These are phyloP conservation scores for Fusarium graminum DNA, from an alignment of 2,329 filamentous ascomycete species.

Conservation along the genomic window DNA sequence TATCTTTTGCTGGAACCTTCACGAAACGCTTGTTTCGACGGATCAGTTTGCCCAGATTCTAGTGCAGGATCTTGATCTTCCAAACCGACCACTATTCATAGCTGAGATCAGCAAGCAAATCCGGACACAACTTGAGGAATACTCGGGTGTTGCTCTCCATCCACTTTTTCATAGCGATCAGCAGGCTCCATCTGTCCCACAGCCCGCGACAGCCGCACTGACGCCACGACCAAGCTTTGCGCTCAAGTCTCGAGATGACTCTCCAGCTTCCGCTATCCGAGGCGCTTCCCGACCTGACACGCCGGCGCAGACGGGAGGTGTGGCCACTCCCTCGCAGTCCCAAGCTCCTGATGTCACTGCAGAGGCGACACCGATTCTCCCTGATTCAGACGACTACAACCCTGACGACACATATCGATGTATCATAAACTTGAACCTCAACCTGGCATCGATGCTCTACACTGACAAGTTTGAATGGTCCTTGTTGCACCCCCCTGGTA, in stretches of 20 bases:
- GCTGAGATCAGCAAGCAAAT: conserved; percentile 93
- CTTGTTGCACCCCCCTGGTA: conserved; percentile 88
- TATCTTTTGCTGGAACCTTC: conserved; percentile 97
- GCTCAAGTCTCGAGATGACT: conserved; percentile 56
- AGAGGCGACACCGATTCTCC: conserved; percentile 71
- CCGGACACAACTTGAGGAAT: conserved; percentile 93
- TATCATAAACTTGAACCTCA: conserved; percentile 90
- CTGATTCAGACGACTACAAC: conserved; percentile 80
- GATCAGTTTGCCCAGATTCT: conserved; percentile 94
- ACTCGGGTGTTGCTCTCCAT: conserved; percentile 92
- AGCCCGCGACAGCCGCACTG: conserved; percentile 34
- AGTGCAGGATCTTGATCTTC: conserved; percentile 93
- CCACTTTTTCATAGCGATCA: conserved; percentile 82
- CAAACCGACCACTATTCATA: conserved; percentile 76
- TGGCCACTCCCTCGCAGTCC: conserved; percentile 62
- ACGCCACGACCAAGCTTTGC: conserved; percentile 51
- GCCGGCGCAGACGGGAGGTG: conserved; percentile 65
- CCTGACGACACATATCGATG: conserved; percentile 96
- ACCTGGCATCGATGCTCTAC: conserved; percentile 90
- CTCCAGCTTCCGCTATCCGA: conserved; percentile 54
- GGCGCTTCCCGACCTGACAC: conserved; percentile 67
- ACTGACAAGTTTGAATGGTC: conserved; percentile 99
- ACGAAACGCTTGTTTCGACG: conserved; percentile 92
- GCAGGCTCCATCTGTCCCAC: conserved; percentile 48
- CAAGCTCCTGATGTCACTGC: conserved; percentile 72